A percentile compares a stretch with the other conserved stretches of the same genome.
These are phyloP conservation scores for Globisporangium lucens DNA, from an alignment of 352 stramenopile species.

Conservation along the genomic window DNA sequence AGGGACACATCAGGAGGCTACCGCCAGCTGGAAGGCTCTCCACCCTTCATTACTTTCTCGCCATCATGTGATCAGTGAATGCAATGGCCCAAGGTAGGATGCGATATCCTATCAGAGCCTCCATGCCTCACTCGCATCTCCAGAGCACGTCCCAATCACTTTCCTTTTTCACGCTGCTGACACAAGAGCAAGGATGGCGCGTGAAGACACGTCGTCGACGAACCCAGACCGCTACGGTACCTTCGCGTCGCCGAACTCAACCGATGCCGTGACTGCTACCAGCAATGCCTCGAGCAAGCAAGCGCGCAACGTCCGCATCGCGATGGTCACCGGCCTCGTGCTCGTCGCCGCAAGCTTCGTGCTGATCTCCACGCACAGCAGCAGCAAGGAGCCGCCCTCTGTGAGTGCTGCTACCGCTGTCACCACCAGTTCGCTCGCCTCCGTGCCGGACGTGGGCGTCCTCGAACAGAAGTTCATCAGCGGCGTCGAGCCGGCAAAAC, in stretches of 20 bases:
- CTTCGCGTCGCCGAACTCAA: not conserved
- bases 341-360: slow-evolving; percentile 5
- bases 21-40: not conserved
- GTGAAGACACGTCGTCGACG: slow-evolving; percentile 1
- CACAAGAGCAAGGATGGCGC: slow-evolving; percentile 1
- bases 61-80: not conserved
- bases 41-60: not conserved
- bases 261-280: not conserved
- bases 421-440: not conserved
- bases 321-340: slow-evolving; percentile 17
- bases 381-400: not conserved
- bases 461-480: slow-evolving; percentile 9
- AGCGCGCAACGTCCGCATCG: not conserved
- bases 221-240: slow-evolving; percentile 9
- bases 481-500: not conserved
- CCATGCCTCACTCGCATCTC: not conserved
- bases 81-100: not conserved
- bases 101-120: not conserved
- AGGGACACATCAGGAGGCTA: not conserved
- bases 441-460: not conserved
- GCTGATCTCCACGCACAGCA: slow-evolving; percentile 3
- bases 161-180: slow-evolving; percentile 8
- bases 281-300: not conserved
- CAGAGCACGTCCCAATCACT: not conserved
- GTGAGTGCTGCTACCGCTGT: not conserved